phyloP scores from a whole-genome alignment of 805 yeast genomes.

The Metschnikowia gelsemii region DNA sequence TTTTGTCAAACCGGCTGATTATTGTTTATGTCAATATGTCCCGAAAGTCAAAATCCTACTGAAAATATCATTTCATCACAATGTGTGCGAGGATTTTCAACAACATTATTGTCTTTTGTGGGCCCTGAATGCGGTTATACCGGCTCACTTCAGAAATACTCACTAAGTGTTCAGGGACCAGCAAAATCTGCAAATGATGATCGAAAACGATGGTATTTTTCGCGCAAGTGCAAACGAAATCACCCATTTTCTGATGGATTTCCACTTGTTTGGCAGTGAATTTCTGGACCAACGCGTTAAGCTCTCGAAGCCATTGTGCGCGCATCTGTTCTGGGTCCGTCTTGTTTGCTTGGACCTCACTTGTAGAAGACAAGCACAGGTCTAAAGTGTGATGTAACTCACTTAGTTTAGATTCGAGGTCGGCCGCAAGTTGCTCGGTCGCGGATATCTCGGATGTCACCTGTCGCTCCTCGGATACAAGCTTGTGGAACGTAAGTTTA shows the following conservation, averaged over 20 bases:
- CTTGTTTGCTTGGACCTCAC: background rate
- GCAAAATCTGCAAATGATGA: slow-evolving; percentile 10
- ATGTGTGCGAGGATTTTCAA: slow-evolving; percentile 1
- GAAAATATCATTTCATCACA: background rate
- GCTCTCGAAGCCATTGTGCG: slow-evolving; percentile 20
- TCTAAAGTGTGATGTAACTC: slow-evolving; percentile 4
- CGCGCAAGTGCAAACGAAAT: background rate
- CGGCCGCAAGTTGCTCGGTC: slow-evolving; percentile 1
- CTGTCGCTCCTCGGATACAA: slow-evolving; percentile 6
- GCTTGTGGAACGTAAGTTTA: slow-evolving; percentile 2
- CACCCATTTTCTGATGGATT: slow-evolving; percentile 5
- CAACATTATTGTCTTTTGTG: background rate
- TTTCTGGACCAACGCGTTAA: slow-evolving; percentile 12
- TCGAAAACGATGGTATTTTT: slow-evolving; percentile 7
- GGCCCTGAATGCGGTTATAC: slow-evolving; percentile 11
- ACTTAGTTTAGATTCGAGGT: slow-evolving; percentile 9
- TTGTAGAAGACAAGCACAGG: too few species aligned
- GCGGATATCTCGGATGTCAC: slow-evolving; percentile 4
- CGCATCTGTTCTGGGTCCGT: slow-evolving; percentile 18
- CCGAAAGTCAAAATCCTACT: background rate
- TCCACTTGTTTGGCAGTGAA: slow-evolving; percentile 10
- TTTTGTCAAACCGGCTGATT: too few species aligned
- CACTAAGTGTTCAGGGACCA: background rate
- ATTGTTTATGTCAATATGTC: too few species aligned
- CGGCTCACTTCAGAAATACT: slow-evolving; percentile 3